Evolutionary conservation across 1,284 basidiomycete genomes (phyloP), one percentile per base, ranked within the genome.

Genomic region (Schizophyllum amplum): DNA sequence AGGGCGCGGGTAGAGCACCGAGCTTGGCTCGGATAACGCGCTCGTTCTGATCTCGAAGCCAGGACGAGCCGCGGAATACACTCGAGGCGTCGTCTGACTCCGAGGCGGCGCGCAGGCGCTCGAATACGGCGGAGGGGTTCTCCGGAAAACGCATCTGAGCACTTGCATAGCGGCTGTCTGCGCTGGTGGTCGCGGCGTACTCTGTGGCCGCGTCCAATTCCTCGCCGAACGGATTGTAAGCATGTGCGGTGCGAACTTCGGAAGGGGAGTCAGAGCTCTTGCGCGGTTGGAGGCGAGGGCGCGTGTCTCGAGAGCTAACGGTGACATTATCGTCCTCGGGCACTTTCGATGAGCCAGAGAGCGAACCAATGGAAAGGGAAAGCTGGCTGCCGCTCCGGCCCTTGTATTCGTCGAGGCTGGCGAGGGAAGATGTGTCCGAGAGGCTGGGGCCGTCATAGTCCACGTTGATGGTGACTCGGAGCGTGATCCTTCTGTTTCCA

Each of bases 361-460:
- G 71, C 52, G 60, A 54, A 81, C 48, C 48, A 21, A 50, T 21
- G 24, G 48, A 50, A 11, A 50, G 48, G 13, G 48, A 50, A 11
- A 50, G 48, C 48, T 50, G 78, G 62, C 84, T 87, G 55, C 73
- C 76, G 62, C 84, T 87, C 55, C 78, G 72, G 52, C 75, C 75
- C 63, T 71, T 76, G 71, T 84, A 87, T 60, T 90, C 90, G 23
- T 90, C 89, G 63, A 86, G 65, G 64, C 87, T 90, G 48, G 80
- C 81, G 13, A 94, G 74, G 11, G 90, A 93, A 5, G 83, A 85
- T 1, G 91, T 90, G 64, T 95, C 93, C 15, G 90, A 93, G 57
- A 95, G 75, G 68, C 87, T 91, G n/a, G 89, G 92, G 0, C 92
- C 91, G 66, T 95, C 93, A 64, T 92, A 94, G 62, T 94, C 92